These are phyloP conservation scores for Buxus sempervirens DNA, from an alignment of 164 flowering plant species.

Conservation along the genomic window DNA sequence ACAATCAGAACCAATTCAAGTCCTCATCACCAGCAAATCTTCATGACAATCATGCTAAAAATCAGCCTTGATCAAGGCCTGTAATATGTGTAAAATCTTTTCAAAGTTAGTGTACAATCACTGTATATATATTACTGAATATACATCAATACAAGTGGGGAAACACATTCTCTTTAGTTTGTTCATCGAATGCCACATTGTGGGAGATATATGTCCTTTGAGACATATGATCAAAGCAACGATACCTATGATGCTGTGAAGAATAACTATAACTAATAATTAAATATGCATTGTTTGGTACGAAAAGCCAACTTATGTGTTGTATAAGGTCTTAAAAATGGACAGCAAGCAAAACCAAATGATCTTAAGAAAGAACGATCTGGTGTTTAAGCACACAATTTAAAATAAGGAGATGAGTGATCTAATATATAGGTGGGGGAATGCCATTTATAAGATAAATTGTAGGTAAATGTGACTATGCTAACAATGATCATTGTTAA, in stretches of 20 bases:
- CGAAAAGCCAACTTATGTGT: constrained; percentile 1
- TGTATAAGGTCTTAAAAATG: constrained; percentile 1
- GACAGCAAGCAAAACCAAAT: no score
- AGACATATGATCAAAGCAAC: not conserved
- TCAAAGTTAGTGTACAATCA: no score
- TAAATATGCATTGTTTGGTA: constrained; percentile 7
- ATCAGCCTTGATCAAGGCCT: no score
- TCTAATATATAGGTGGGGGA: not conserved
- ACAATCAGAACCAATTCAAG: no score
- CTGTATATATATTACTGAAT: no score
- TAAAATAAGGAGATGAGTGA: not conserved
- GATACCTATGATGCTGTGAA: constrained; percentile 1
- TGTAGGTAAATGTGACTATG: constrained; percentile 6
- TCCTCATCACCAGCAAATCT: no score
- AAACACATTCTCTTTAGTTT: no score
- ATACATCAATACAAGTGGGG: no score
- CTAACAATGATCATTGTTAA: not conserved
- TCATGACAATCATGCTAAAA: no score
- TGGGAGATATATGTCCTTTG: constrained; percentile 1
- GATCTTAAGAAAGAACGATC: not conserved
- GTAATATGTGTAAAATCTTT: no score
- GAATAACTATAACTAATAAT: not conserved
- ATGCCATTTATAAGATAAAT: not conserved
- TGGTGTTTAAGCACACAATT: constrained; percentile 1
- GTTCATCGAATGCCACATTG: constrained; percentile 1